Evolutionary conservation across 179 eudicot species (phyloP), one percentile per base, ranked within the genome.

Genomic region (Silene coronaria): DNA sequence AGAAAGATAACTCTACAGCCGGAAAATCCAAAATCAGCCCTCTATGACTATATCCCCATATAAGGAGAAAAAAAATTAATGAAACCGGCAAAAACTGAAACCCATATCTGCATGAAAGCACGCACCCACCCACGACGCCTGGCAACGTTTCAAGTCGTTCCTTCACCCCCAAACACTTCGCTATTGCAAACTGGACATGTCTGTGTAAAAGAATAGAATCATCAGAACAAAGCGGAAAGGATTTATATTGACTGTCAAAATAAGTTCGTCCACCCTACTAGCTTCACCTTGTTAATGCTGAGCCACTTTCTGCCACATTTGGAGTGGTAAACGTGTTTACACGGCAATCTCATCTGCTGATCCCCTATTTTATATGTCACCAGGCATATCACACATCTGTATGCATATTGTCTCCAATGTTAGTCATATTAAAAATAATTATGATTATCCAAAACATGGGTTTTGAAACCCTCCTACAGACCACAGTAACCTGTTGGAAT

Each of bases 381-480:
- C 84, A 91, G 87, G 83, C 97, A 92, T 73, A 92, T 89, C 62
- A 92, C 96, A 55, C 97, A 92, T 87, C 97, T 90, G 88, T 26
- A 4, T 45, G 69, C 61, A 53, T 3, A 16, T 12, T 6, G 3
- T 9, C 53, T 30, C 17, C 5, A 48, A 24, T 69, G 45, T 3
- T 23, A 42, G 48, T 42, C 48, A 0, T 42, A 38, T 38, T 0
- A 42, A 42, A 34, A 34, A 34, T 1, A 42, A 42, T 42, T 42
- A 42, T 11, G 48, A 11, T 42, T 13, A 42, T 10, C 14, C 3
- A 42, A 42, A 11, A 42, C 48, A 1, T 7, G 7, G 4, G 11
- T 36, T 36, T 8, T 36, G 45, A 36, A 36, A 36, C 10, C 0
- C 11, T 36, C 45, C 45, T 36, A 3, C 1, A 42, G 48, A 42